phyloP scores from a whole-genome alignment of 306 rosid genomes.

The Begonia fuchsioides region DNA sequence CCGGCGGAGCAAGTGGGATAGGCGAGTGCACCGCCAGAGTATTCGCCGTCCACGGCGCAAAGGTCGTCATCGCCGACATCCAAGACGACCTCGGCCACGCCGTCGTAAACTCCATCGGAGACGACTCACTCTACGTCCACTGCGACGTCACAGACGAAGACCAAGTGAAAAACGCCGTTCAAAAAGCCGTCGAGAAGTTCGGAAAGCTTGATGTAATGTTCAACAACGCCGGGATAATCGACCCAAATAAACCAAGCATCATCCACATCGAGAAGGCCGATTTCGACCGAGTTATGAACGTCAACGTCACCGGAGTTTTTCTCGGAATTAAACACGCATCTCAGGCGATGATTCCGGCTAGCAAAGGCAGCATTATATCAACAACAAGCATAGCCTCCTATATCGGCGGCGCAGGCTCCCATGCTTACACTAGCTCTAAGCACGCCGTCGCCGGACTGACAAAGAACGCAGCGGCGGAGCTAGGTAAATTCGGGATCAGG shows the following conservation, averaged over 20 bases:
- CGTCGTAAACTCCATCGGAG: conserved; percentile 22
- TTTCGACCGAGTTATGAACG: conserved; percentile 50
- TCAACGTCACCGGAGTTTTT: conserved; percentile 57
- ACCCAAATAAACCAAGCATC: conserved; percentile 30
- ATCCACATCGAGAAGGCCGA: conserved; percentile 41
- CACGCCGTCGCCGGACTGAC: conserved; percentile 63
- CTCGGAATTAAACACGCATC: conserved; percentile 67
- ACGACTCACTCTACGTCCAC: conserved; percentile 27
- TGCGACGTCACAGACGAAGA: conserved; percentile 65
- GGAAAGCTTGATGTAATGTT: conserved; percentile 77
- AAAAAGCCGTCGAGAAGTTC: conserved; percentile 13
- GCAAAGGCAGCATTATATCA: conserved; percentile 41
- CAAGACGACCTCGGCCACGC: conserved; percentile 53
- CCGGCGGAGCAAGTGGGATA: conserved; percentile 85
- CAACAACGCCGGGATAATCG: conserved; percentile 63
- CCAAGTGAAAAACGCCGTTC: conserved; percentile 38
- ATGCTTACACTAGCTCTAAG: conserved; percentile 57
- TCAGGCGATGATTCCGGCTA: conserved; percentile 40
- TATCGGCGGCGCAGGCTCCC: conserved; percentile 48
- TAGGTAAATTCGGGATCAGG: conserved; percentile 69
- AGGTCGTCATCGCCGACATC: conserved; percentile 51
- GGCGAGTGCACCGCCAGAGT: conserved; percentile 51
- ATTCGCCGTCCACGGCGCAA: conserved; percentile 49
- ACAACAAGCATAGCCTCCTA: conserved; percentile 45
- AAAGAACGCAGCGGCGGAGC: conserved; percentile 57